phyloP scores from a whole-genome alignment of 73 alveolate species.

The Urostyla sp. region DNA sequence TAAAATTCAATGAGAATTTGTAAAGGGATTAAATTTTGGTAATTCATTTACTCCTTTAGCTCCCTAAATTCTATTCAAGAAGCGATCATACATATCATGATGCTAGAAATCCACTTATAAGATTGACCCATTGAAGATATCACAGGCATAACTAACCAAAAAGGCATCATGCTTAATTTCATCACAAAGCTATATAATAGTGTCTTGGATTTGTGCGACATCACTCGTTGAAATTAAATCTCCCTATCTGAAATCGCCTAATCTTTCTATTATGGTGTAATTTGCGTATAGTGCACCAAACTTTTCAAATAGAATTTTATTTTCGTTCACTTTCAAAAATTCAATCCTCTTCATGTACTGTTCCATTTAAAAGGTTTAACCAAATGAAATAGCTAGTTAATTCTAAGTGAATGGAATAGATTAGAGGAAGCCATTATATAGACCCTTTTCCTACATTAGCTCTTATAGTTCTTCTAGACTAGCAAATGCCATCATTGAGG shows the following conservation, averaged over 20 bases:
- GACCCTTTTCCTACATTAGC: neutral
- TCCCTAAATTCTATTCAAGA: no score
- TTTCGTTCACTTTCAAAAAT: neutral
- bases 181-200: no score
- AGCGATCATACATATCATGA: no score
- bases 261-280: slow-evolving; percentile 20
- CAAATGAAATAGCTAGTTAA: slow-evolving; percentile 11
- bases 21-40: neutral
- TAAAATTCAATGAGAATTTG: neutral
- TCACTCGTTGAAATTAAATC: slow-evolving; percentile 4
- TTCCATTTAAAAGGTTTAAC: slow-evolving; percentile 25
- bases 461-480: neutral
- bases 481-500: slow-evolving; percentile 13
- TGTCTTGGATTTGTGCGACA: no score
- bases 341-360: slow-evolving; percentile 32
- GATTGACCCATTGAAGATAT: no score
- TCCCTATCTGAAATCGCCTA: slow-evolving; percentile 44
- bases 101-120: no score
- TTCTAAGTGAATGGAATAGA: slow-evolving; percentile 20
- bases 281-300: neutral
- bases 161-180: no score
- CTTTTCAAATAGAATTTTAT: slow-evolving; percentile 25
- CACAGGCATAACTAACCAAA: no score
- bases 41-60: neutral
- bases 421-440: slow-evolving; percentile 23